These are phyloP conservation scores for Fusarium burgessii DNA, from an alignment of 2,329 filamentous ascomycete species.

Conservation along the genomic window DNA sequence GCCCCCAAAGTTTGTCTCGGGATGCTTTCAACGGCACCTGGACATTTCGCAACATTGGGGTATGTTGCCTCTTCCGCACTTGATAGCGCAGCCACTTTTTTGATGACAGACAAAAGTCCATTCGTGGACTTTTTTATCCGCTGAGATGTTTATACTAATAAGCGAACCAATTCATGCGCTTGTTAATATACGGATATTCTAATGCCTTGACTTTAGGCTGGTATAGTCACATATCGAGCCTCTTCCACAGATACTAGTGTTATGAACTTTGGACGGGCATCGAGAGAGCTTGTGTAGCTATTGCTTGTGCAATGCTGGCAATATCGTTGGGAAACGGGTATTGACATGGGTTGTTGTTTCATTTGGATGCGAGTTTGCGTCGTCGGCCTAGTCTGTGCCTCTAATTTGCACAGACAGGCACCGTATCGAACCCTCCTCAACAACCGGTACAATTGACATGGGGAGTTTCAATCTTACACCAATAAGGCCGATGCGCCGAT, in stretches of 20 bases:
- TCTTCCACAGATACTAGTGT: neutral
- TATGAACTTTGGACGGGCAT: neutral
- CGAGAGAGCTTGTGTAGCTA: neutral
- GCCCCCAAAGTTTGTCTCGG: slow-evolving; percentile 30
- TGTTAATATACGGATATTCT: slow-evolving; percentile 2
- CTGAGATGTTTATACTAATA: slow-evolving; percentile 6
- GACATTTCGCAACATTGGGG: slow-evolving; percentile 21
- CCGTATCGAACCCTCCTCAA: slow-evolving; percentile 2
- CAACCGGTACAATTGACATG: slow-evolving; percentile 32
- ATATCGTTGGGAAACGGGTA: neutral
- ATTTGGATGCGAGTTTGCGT: slow-evolving; percentile 24
- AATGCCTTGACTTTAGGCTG: neutral
- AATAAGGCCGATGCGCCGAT: slow-evolving; percentile 33
- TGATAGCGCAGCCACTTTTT: slow-evolving; percentile 19
- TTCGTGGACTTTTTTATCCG: slow-evolving; percentile 44
- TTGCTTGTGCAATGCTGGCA: neutral
- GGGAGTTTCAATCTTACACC: slow-evolving; percentile 40
- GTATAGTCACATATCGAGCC: neutral
- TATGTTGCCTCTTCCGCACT: neutral
- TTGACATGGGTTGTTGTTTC: slow-evolving; percentile 12
- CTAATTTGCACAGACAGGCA: slow-evolving; percentile 15
- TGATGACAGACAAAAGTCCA: slow-evolving; percentile 10
- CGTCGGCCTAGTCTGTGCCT: slow-evolving; percentile 19
- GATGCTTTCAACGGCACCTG: slow-evolving; percentile 4
- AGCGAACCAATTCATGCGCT: slow-evolving; percentile 4